Evolutionary conservation across 179 eudicot species (phyloP).

Genomic region (Camellia oleifera): DNA sequence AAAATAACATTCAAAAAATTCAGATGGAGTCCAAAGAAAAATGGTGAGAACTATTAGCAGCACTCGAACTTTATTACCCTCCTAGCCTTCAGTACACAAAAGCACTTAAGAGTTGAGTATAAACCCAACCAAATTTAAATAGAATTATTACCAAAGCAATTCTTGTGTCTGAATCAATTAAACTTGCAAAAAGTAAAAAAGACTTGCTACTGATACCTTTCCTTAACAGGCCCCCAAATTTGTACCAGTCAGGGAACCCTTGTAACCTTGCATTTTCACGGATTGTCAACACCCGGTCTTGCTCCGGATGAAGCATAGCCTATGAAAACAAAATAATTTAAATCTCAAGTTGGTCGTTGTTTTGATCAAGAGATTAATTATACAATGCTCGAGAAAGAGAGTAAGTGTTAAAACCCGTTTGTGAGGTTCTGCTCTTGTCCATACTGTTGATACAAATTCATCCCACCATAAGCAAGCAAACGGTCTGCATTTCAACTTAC

Average conservation of each 20-base stretch:
- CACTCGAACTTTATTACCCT: no score
- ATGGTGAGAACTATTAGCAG: no score
- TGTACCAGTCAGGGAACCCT: slow-evolving; percentile 57
- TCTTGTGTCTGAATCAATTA: no score
- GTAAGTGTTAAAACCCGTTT: slow-evolving; percentile 30
- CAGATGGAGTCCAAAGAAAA: no score
- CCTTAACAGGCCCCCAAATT: slow-evolving; percentile 39
- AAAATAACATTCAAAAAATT: no score
- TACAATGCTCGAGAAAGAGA: neutral
- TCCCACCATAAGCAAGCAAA: slow-evolving; percentile 60
- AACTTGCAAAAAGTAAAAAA: no score
- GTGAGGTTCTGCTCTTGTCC: slow-evolving; percentile 64
- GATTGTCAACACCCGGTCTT: slow-evolving; percentile 55
- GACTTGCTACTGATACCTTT: slow-evolving; percentile 28
- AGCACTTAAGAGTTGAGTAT: no score
- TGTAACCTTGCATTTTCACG: slow-evolving; percentile 61
- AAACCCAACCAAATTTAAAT: no score
- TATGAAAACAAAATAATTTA: neutral
- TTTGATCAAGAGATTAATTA: neutral
- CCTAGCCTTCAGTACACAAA: no score
- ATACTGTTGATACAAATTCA: slow-evolving; percentile 57
- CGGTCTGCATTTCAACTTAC: slow-evolving; percentile 30
- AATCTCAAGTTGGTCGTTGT: neutral
- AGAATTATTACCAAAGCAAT: no score
- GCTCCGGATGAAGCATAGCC: slow-evolving; percentile 44